phyloP scores from a whole-genome alignment of 2,329 filamentous ascomycete genomes.

The Sclerotinia minor region DNA sequence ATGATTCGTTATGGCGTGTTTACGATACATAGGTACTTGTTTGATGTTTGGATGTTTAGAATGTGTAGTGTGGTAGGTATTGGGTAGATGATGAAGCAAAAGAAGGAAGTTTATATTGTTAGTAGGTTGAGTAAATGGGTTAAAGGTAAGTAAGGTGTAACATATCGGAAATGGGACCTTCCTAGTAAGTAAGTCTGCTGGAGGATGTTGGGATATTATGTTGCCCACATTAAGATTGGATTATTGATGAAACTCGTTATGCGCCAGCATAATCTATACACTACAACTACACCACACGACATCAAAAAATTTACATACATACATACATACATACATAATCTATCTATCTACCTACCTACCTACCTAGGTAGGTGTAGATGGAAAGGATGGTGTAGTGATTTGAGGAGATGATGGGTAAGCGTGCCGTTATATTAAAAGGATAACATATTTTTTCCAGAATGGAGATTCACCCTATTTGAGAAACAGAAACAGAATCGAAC shows the following conservation, averaged over 20 bases:
- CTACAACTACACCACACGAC: neutral
- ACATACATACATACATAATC: neutral
- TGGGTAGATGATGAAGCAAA: neutral
- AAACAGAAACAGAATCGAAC: no score
- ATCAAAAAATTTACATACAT: neutral
- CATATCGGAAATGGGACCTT: neutral
- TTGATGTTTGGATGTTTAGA: neutral
- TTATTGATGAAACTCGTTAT: slow-evolving; percentile 23
- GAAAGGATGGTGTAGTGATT: neutral
- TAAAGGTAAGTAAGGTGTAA: neutral
- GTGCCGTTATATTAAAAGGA: neutral
- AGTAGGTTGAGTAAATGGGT: neutral
- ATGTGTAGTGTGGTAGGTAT: neutral
- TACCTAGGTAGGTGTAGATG: neutral
- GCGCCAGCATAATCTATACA: slow-evolving; percentile 6
- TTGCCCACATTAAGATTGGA: neutral
- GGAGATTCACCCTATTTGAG: neutral
- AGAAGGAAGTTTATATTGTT: neutral
- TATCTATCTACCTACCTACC: no score
- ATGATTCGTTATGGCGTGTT: slow-evolving; percentile 16
- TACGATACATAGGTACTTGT: neutral
- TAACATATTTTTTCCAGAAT: neutral
- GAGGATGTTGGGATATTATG: neutral
- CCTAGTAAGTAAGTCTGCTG: neutral
- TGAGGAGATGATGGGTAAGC: neutral